Base-by-base conservation (phyloP, 208 protist genomes). In the Kentomonas sorsogonicus region DNA sequence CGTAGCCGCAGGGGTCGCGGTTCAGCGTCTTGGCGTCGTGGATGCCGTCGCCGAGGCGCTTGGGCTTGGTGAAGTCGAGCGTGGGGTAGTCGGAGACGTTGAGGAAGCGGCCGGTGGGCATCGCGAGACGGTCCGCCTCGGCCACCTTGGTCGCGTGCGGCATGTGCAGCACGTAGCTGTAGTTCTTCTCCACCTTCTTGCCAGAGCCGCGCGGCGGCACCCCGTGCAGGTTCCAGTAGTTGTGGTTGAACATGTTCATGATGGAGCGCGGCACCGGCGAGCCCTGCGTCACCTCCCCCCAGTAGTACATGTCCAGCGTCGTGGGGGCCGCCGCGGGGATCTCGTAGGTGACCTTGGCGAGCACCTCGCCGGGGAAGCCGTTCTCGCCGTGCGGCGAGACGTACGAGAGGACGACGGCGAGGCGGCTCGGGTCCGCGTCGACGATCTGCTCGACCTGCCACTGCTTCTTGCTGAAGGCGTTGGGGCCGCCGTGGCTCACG, bases 161-260 rank as follows among this genome's bases (percentile, higher is more conserved):
- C n/a, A 83, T 58, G 11, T 66, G 65, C 23, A 88, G 51, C 38
- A 66, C 48, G 50, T 79, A 61, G 63, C 79, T 88, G n/a, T n/a
- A n/a, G n/a, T n/a, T n/a, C n/a, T n/a, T n/a, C n/a, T n/a, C n/a
- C n/a, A n/a, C n/a, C n/a, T n/a, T n/a, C n/a, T n/a, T n/a, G n/a
- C n/a, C n/a, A n/a, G n/a, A n/a, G n/a, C n/a, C n/a, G n/a, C n/a
- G n/a, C n/a, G n/a, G n/a, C n/a, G n/a, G n/a, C 18, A 86, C 34
- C 16, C 74, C 74, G 64, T 86, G 81, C n/a, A 86, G 68, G 47
- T 81, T 81, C 78, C 78, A 81, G 57, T 81, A 86, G 15, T 55
- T 51, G 72, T 86, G 78, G 44, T 76, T 86, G 68, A 77, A 81
- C 29, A 86, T 66, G 44, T 81, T 86, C 34, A 81, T 62, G 16